Evolutionary conservation across 345 rosid genomes (phyloP).

Genomic region (thale cress (Arabidopsis thaliana)): TAIR10.1 NC_003074.8:16738501-16739000

Average conservation of each 20-base stretch:
- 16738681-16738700: background rate
- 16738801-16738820: background rate
- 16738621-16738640: background rate
- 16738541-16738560: too few species aligned
- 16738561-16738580: too few species aligned
- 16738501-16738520: too few species aligned
- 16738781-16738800: background rate
- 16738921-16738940: background rate
- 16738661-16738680: background rate
- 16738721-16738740: background rate
- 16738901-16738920: conserved; percentile 14
- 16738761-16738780: background rate
- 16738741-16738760: background rate
- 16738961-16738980: background rate
- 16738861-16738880: background rate
- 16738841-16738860: background rate
- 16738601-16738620: background rate
- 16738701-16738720: background rate
- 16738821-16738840: background rate
- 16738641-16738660: background rate
- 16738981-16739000: background rate
- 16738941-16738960: background rate
- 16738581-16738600: too few species aligned
- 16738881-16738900: conserved; percentile 25
- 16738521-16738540: too few species aligned